Base-by-base conservation (phyloP, 2,329 filamentous ascomycete species). In the Clonostachys rosea region DNA sequence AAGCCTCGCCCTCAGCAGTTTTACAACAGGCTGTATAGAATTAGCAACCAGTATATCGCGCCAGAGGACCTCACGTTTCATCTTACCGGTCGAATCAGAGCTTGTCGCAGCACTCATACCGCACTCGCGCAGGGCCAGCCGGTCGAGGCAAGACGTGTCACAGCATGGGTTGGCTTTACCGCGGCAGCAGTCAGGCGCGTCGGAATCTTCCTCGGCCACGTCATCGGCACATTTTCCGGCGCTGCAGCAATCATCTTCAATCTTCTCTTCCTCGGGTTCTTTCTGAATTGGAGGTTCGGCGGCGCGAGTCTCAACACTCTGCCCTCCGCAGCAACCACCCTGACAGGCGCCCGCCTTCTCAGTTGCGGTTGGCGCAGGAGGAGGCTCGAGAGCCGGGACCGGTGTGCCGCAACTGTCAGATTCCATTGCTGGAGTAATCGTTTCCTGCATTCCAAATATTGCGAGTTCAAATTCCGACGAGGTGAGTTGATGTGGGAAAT, bases 71-170 rank as follows among this genome's bases (percentile, higher is more conserved):
- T 36, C 47, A 55, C 44, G 18, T 17, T 40, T 34, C 18, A 34
- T 40, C 34, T 44, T 18, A 17, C 17, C 34, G 11, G 33, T 40
- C 5, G 35, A 12, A 9, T 40, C 34, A 30, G 42, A 16, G 9
- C 45, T 33, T 40, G 30, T 6, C 9, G 33, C 17, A 43, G 20
- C 17, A 42, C 34, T 54, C 51, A 45, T 47, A 48, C 59, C 47
- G 51, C 69, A 74, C 49, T 68, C 70, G 4, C 68, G 67, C 20
- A 72, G 49, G 6, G 73, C 73, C 7, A 76, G 51, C 18, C 69
- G 67, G 42, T 71, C 66, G 44, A 75, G 59, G 51, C 70, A 74
- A 34, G 67, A 62, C 9, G 51, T 49, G 48, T 73, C 65, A 49
- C 71, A 75, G 56, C 71, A 75, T 5, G 70, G 68, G 5, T 52